Conservation (phyloP, 495 filamentous ascomycete genomes). For the Penicillium diatomitis region DNA sequence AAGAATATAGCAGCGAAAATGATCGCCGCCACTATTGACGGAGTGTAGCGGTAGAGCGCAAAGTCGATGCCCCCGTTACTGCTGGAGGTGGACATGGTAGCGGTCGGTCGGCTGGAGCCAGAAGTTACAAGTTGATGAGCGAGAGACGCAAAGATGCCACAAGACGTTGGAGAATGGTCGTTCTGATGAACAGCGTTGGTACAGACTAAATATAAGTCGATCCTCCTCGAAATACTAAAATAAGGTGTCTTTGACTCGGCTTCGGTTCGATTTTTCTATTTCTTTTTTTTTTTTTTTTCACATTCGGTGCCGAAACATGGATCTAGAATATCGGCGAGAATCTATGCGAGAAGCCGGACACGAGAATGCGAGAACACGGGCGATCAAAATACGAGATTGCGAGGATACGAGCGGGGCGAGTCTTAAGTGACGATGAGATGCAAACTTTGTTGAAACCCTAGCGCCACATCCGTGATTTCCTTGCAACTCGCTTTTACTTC, state of each 20-base stretch:
- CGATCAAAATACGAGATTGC: background rate
- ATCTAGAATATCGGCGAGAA: background rate
- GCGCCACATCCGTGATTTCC: no score
- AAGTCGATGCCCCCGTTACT: constrained; percentile 5
- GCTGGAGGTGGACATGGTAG: constrained; percentile 2
- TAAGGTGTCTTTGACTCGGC: background rate
- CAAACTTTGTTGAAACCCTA: no score
- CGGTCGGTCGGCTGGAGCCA: no score
- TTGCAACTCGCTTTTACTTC: no score
- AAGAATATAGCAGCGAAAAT: constrained; percentile 44
- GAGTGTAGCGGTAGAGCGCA: constrained; percentile 23
- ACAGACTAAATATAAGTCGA: background rate
- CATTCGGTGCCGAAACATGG: background rate
- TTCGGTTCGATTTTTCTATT: background rate
- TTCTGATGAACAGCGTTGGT: background rate
- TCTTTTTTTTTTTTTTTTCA: background rate
- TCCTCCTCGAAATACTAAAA: background rate
- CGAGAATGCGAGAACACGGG: constrained; percentile 6
- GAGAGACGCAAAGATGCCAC: background rate
- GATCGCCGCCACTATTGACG: constrained; percentile 39
- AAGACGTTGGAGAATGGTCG: background rate
- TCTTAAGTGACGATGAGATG: no score
- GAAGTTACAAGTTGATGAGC: background rate
- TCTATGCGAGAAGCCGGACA: background rate
- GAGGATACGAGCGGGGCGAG: constrained; percentile 1